A percentile compares a stretch with the other conserved stretches of the same genome.
These are phyloP conservation scores for Suillus bovinus DNA, from an alignment of 768 basidiomycete genomes.

Conservation along the genomic window DNA sequence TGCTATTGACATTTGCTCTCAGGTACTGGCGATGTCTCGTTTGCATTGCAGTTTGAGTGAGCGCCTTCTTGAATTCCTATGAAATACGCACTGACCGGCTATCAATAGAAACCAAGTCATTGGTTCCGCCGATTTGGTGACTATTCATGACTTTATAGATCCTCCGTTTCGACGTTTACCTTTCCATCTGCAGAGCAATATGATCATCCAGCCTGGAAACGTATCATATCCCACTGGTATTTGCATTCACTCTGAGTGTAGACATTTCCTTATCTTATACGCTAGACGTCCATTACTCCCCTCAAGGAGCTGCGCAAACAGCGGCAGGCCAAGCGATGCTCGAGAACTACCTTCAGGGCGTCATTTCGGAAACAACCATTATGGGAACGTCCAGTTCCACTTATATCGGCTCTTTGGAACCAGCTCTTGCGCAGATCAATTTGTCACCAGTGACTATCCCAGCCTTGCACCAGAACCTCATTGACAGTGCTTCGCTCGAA, in stretches of 20 bases:
- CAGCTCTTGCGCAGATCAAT: conserved; percentile 59
- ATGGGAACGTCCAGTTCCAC: conserved; percentile 57
- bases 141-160: neutral
- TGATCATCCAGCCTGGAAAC: conserved; percentile 62
- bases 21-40: conserved; percentile 63
- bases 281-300: conserved; percentile 60
- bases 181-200: conserved; percentile 39
- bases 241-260: conserved; percentile 3
- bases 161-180: neutral
- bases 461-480: conserved; percentile 60
- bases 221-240: conserved; percentile 55
- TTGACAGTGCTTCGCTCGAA: conserved; percentile 52
- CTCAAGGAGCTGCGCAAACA: conserved; percentile 50
- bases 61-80: conserved; percentile 17
- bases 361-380: conserved; percentile 56
- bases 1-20: conserved; percentile 38
- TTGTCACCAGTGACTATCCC: conserved; percentile 66
- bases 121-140: conserved; percentile 60
- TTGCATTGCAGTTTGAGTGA: conserved; percentile 56
- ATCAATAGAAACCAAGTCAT: conserved; percentile 47
- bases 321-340: conserved; percentile 56
- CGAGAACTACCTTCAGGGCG: conserved; percentile 69
- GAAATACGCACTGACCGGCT: conserved; percentile 6
- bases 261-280: neutral
- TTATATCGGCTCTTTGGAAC: conserved; percentile 57